These are phyloP conservation scores for Phytophthora hybrid DNA, from an alignment of 352 stramenopile species.

Conservation along the genomic window DNA sequence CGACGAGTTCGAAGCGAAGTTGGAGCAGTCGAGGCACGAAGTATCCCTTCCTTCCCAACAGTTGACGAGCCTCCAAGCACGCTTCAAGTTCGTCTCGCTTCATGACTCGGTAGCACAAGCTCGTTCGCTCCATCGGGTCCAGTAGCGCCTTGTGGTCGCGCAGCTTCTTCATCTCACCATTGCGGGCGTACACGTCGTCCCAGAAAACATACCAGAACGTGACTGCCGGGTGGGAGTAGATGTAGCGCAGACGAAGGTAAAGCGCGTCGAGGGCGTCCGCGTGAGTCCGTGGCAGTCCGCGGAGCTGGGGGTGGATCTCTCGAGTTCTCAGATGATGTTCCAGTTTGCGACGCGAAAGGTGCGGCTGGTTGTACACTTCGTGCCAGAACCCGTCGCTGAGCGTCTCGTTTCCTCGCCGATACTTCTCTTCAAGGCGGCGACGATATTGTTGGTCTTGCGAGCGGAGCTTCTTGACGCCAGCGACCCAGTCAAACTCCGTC, in stretches of 20 bases:
- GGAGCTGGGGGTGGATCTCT: constrained; percentile 13
- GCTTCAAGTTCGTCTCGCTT: constrained; percentile 29
- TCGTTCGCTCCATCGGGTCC: constrained; percentile 22
- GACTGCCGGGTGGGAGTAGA: constrained; percentile 35
- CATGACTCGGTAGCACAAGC: constrained; percentile 49
- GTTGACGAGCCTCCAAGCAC: constrained; percentile 26
- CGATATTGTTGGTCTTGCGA: constrained; percentile 33
- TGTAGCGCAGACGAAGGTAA: constrained; percentile 18
- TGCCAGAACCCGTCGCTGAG: constrained; percentile 50
- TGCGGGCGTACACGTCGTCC: constrained; percentile 45
- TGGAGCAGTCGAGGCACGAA: constrained; percentile 5
- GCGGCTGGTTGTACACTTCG: constrained; percentile 46
- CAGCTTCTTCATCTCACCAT: constrained; percentile 35
- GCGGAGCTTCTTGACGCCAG: constrained; percentile 15
- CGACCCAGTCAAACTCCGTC: constrained; percentile 17
- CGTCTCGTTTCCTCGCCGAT: constrained; percentile 25
- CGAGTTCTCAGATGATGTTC: constrained; percentile 15
- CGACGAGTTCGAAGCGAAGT: constrained; percentile 1
- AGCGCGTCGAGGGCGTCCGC: constrained; percentile 9
- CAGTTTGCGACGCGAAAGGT: constrained; percentile 22
- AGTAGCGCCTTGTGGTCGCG: constrained; percentile 16
- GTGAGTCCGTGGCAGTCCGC: neutral
- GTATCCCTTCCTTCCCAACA: constrained; percentile 10
- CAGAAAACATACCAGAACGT: constrained; percentile 55
- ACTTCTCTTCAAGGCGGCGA: constrained; percentile 22